These are phyloP conservation scores for Leccinum cinnamomeum DNA, from an alignment of 1,284 basidiomycete species.

Conservation along the genomic window DNA sequence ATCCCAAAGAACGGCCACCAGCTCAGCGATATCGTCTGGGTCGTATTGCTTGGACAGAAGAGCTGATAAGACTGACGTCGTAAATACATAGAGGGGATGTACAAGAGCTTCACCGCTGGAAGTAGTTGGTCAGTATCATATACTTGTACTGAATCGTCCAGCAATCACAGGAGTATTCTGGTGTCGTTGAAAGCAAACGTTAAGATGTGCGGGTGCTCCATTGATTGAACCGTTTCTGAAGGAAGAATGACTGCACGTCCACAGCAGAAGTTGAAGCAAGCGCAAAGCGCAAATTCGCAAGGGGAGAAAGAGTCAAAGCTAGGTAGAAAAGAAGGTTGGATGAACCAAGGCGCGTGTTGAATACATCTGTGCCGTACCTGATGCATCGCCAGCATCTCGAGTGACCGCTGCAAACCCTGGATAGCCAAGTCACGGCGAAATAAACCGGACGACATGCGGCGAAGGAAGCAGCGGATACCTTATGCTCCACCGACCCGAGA, in stretches of 20 bases:
- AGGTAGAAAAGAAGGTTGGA: conserved; percentile 2
- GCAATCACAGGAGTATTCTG: conserved; percentile 57
- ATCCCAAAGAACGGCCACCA: conserved; percentile 59
- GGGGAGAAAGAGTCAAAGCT: conserved; percentile 60
- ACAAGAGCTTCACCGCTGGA: conserved; percentile 43
- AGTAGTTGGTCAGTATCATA: conserved; percentile 53
- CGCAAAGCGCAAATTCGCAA: conserved; percentile 53
- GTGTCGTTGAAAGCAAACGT: conserved; percentile 58
- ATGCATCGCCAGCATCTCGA: conserved; percentile 36
- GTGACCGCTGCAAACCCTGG: conserved; percentile 57
- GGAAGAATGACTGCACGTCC: conserved; percentile 43
- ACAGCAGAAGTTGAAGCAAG: conserved; percentile 43
- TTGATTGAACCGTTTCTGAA: conserved; percentile 50
- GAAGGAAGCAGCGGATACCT: neutral
- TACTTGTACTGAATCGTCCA: conserved; percentile 56
- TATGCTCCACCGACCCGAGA: neutral
- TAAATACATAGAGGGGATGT: conserved; percentile 48
- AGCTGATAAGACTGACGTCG: conserved; percentile 42
- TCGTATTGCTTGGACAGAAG: conserved; percentile 59
- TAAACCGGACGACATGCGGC: neutral
- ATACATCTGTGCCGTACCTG: conserved; percentile 36
- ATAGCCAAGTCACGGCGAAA: neutral
- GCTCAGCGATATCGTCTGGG: conserved; percentile 54
- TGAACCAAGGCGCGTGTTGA: neutral
- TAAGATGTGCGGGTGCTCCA: conserved; percentile 49